Conservation (phyloP, 1,139 yeast species). For the Chernovozyma sophiae-reginae region DNA sequence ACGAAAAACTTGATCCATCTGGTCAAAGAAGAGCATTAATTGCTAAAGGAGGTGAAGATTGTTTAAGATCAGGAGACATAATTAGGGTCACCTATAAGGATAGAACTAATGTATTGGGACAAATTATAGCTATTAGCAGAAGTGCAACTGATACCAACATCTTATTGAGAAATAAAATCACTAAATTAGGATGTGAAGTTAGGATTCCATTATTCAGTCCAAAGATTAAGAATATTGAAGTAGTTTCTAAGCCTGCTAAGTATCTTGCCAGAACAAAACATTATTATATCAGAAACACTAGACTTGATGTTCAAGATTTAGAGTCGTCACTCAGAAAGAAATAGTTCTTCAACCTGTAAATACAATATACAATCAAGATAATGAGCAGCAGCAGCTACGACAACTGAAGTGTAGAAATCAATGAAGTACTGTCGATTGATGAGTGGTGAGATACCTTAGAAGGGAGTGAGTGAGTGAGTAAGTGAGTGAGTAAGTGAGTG, state of each 20-base stretch:
- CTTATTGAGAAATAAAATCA: slow-evolving; percentile 72
- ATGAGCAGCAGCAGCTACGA: too few species aligned
- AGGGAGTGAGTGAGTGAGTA: too few species aligned
- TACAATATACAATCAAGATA: too few species aligned
- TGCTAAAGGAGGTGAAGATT: slow-evolving; percentile 32
- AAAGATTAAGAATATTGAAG: slow-evolving; percentile 65
- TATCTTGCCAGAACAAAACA: slow-evolving; percentile 77
- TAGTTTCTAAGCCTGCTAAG: slow-evolving; percentile 65
- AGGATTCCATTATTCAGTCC: slow-evolving; percentile 80
- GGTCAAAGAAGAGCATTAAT: slow-evolving; percentile 70
- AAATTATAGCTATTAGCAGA: slow-evolving; percentile 71
- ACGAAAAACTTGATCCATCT: slow-evolving; percentile 61
- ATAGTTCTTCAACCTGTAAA: slow-evolving; percentile 12
- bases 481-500: too few species aligned
- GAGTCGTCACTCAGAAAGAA: slow-evolving; percentile 41
- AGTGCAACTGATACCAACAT: slow-evolving; percentile 55
- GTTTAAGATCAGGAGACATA: slow-evolving; percentile 78
- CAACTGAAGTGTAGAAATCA: too few species aligned
- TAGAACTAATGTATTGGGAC: slow-evolving; percentile 69
- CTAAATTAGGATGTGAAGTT: slow-evolving; percentile 76
- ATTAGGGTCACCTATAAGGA: slow-evolving; percentile 72
- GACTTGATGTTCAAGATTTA: slow-evolving; percentile 77
- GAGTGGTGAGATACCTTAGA: too few species aligned
- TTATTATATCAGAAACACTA: slow-evolving; percentile 79
- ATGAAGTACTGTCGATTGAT: too few species aligned